Percentiles rank a stretch among this genome's conserved stretches.
Evolutionary conservation across 495 filamentous ascomycete genomes (phyloP).

Genomic region (Trichoderma orchidacearum): DNA sequence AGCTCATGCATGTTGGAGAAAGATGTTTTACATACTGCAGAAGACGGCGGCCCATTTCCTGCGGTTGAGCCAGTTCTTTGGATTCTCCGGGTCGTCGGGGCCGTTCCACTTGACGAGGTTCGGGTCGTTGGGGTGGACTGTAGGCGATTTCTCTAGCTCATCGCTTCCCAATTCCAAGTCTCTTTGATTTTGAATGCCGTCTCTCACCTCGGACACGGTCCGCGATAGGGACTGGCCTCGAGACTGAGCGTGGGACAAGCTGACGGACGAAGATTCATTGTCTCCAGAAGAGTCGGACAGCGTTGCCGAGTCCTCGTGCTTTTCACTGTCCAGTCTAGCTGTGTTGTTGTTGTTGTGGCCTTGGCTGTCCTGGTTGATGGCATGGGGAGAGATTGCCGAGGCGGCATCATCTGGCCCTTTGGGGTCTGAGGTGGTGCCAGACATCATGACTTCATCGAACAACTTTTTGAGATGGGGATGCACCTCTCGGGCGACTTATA

Average conservation of each 20-base stretch:
- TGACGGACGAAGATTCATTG: no score
- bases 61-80: conserved; percentile 37
- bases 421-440: neutral
- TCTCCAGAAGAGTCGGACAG: conserved; percentile 1
- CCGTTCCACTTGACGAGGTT: conserved; percentile 28
- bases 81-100: conserved; percentile 43
- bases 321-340: conserved; percentile 3
- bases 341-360: no score
- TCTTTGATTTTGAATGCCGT: conserved; percentile 15
- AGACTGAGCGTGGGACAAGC: no score
- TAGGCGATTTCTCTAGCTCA: conserved; percentile 5
- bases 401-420: neutral
- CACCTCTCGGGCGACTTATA: no score
- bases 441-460: neutral
- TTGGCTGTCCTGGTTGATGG: neutral
- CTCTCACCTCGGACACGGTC: conserved; percentile 15
- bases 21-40: conserved; percentile 10
- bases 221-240: conserved; percentile 3
- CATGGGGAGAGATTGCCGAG: neutral
- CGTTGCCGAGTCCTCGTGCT: neutral
- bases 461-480: no score
- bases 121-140: conserved; percentile 10
- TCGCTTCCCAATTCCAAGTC: conserved; percentile 14
- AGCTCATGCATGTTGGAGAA: no score
- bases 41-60: conserved; percentile 55